These are phyloP conservation scores for Striga asiatica DNA, from an alignment of 257 asterid species.

Conservation along the genomic window DNA sequence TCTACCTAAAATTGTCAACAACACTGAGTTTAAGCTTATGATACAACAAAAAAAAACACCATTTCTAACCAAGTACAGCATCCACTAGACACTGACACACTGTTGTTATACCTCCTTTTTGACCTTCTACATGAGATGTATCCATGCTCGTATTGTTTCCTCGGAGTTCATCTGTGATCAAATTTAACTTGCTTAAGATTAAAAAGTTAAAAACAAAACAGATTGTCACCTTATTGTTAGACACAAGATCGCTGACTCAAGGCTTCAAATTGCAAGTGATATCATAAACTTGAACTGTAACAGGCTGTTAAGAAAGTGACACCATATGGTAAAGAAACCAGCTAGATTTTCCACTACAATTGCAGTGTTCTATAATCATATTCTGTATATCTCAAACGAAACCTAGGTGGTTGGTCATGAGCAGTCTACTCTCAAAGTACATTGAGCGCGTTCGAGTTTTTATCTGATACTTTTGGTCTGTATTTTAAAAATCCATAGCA, in stretches of 20 bases:
- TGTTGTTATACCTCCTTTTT: conserved; percentile 58
- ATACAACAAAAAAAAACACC: not conserved
- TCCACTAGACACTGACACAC: conserved; percentile 8
- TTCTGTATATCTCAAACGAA: conserved; percentile 8
- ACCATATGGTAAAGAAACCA: conserved; percentile 11
- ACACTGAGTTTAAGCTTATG: conserved; percentile 12
- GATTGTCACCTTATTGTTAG: conserved; percentile 1
- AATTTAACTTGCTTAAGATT: conserved; percentile 6
- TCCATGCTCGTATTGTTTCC: conserved; percentile 42
- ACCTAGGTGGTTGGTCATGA: not conserved
- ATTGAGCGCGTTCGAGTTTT: not conserved
- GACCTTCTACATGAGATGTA: conserved; percentile 40
- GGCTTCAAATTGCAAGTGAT: conserved; percentile 4
- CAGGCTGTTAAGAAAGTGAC: conserved; percentile 3
- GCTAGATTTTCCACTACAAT: not conserved
- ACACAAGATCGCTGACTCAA: not conserved
- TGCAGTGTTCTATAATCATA: conserved; percentile 4
- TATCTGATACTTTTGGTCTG: not conserved
- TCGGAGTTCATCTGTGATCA: conserved; percentile 38
- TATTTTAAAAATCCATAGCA: too few species aligned
- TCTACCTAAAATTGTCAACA: conserved; percentile 38
- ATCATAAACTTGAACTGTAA: not conserved
- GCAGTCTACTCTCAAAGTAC: not conserved
- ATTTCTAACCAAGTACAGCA: conserved; percentile 2
- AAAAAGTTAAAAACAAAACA: not conserved